Base-by-base conservation (phyloP, 225 moss, liverwort and hornwort genomes). In the Anthoceros angustus region DNA sequence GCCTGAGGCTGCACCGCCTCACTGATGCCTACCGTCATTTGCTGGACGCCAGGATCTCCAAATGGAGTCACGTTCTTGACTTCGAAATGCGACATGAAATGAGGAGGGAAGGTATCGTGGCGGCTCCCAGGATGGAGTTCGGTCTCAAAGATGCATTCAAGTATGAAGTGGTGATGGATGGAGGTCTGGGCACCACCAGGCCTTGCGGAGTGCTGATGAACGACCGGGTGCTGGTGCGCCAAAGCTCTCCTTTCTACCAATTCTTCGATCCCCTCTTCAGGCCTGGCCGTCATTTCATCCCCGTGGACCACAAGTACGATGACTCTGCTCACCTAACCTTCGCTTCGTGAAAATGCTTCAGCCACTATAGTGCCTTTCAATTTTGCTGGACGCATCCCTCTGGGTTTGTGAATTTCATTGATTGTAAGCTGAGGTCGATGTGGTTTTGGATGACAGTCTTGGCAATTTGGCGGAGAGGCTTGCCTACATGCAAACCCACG, bases 191-290 rank as follows among this genome's bases (percentile, higher is more conserved):
- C 55, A 55, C 55, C 8, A 55, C 55, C 7, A 18, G 55, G 16
- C 55, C n/a, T 0, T 55, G 55, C 55, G 55, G 55, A 23, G 55
- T 55, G 55, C 14, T 55, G 8, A 55, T 20, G 55, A 20, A 20
- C 55, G n/a, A 15, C 14, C 55, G 55, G 18, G 55, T 20, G 55
- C 12, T 55, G 6, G 16, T 55, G 55, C 55, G 55, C 8, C 55
- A 55, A 23, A 12, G 16, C 16, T 55, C 55, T 2, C 55, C 55
- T 23, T 55, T 55, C 23, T 55, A 15, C 16, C 55, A 55, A 12
- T 55, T 55, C 55, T 55, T 55, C 55, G 55, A 55, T 23, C 55
- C 55, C 55, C n/a, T 55, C 16, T 55, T 55, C 55, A 23, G 18
- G 14, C 55, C 55, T 5, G 55, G 55, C 7, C 55, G 55, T 1